phyloP scores from a whole-genome alignment of 306 rosid genomes.

The Citrullus amarus region DNA sequence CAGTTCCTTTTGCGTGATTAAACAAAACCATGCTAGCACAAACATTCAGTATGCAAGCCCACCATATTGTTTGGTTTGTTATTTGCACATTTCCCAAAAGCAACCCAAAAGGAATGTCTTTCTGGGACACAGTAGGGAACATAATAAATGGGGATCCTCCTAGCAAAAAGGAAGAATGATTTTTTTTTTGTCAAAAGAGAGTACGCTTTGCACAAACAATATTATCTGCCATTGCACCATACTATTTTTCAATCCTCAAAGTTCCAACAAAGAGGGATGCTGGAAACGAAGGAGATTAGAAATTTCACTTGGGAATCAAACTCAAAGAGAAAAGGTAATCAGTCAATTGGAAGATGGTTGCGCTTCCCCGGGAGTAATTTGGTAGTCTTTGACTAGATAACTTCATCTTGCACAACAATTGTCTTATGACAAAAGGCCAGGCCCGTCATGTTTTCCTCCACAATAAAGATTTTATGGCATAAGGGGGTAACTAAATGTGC shows the following conservation, averaged over 20 bases:
- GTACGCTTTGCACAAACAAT: neutral
- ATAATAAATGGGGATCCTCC: too few relatives aligned
- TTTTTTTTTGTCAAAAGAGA: neutral
- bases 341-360: neutral
- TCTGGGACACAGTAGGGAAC: too few relatives aligned
- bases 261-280: neutral
- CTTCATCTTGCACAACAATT: neutral
- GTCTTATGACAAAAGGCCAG: neutral
- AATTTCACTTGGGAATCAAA: neutral
- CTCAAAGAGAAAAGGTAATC: neutral
- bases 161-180: too few relatives aligned
- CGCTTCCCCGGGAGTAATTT: neutral
- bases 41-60: too few relatives aligned
- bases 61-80: too few relatives aligned
- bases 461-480: neutral
- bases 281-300: neutral
- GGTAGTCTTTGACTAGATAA: neutral
- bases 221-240: neutral
- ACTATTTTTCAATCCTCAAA: neutral
- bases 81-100: too few relatives aligned
- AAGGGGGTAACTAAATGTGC: neutral
- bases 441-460: neutral
- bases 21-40: too few relatives aligned
- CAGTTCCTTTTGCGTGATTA: too few relatives aligned
- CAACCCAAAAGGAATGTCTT: too few relatives aligned